phyloP scores from a whole-genome alignment of 2,329 filamentous ascomycete species.

The Pseudogymnoascus sp. region DNA sequence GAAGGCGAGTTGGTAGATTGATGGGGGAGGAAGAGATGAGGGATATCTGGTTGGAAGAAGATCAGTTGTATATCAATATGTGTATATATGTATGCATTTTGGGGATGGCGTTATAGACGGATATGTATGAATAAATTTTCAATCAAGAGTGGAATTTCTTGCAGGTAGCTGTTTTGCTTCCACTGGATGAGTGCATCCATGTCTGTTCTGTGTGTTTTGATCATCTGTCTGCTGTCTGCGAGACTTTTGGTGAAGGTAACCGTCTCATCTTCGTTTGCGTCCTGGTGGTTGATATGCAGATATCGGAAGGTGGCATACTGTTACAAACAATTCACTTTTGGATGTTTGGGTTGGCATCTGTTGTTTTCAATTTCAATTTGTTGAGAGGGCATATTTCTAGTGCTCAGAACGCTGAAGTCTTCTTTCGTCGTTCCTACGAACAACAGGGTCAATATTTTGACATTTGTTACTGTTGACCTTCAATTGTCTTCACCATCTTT shows the following conservation, averaged over 20 bases:
- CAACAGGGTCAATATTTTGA: background rate
- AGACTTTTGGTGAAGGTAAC: background rate
- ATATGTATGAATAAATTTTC: slow-evolving; percentile 6
- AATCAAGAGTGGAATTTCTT: background rate
- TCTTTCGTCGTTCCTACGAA: background rate
- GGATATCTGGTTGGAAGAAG: background rate
- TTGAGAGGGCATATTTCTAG: background rate
- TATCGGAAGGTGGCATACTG: background rate
- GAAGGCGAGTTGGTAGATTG: slow-evolving; percentile 85
- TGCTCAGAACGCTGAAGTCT: background rate
- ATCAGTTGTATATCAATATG: slow-evolving; percentile 11
- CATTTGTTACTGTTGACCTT: background rate
- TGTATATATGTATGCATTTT: slow-evolving; percentile 10
- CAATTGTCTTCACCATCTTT: background rate
- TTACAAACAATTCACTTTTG: background rate
- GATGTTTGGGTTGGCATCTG: background rate
- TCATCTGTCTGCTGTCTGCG: background rate
- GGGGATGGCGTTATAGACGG: slow-evolving; percentile 9
- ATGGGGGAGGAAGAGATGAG: background rate
- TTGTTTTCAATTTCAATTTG: background rate
- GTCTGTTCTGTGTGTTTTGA: background rate
- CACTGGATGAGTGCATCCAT: background rate
- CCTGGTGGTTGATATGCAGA: background rate
- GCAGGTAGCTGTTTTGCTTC: background rate
- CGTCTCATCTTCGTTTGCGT: background rate